Percentiles rank a stretch among this genome's conserved stretches.
Evolutionary conservation across 805 yeast species (phyloP).

Genomic region (Scheffersomyces coipomensis): DNA sequence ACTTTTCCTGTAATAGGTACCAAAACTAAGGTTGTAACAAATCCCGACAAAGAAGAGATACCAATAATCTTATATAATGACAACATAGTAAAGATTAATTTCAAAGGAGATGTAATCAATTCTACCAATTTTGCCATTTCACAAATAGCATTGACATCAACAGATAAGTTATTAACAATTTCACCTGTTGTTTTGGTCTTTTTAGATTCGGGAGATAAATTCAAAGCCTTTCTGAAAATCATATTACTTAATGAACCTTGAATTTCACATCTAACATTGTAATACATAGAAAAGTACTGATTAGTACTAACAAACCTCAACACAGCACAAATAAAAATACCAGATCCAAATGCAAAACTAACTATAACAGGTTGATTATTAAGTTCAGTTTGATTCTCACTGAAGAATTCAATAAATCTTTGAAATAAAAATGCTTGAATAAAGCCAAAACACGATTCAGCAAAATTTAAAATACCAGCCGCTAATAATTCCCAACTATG

Average conservation of each 20-base stretch:
- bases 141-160: constrained; percentile 35
- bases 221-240: constrained; percentile 26
- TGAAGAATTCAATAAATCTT: constrained; percentile 36
- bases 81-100: constrained; percentile 22
- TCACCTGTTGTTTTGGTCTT: constrained; percentile 32
- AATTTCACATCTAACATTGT: constrained; percentile 12
- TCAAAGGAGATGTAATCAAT: constrained; percentile 20
- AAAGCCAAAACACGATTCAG: constrained; percentile 20
- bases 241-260: constrained; percentile 20
- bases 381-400: too few species aligned
- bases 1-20: constrained; percentile 29
- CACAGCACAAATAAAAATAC: constrained; percentile 22
- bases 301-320: constrained; percentile 19
- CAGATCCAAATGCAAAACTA: constrained; percentile 20
- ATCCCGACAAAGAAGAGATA: constrained; percentile 34
- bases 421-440: constrained; percentile 30
- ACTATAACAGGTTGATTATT: constrained; percentile 21
- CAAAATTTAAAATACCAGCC: too few species aligned
- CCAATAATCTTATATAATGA: constrained; percentile 35
- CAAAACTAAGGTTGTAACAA: constrained; percentile 27
- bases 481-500: constrained; percentile 15
- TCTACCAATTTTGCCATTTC: constrained; percentile 25
- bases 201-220: constrained; percentile 28
- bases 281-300: constrained; percentile 17
- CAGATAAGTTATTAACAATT: constrained; percentile 30